These are phyloP conservation scores for Penicillium sp. DNA, from an alignment of 2,329 filamentous ascomycete genomes.

Conservation along the genomic window DNA sequence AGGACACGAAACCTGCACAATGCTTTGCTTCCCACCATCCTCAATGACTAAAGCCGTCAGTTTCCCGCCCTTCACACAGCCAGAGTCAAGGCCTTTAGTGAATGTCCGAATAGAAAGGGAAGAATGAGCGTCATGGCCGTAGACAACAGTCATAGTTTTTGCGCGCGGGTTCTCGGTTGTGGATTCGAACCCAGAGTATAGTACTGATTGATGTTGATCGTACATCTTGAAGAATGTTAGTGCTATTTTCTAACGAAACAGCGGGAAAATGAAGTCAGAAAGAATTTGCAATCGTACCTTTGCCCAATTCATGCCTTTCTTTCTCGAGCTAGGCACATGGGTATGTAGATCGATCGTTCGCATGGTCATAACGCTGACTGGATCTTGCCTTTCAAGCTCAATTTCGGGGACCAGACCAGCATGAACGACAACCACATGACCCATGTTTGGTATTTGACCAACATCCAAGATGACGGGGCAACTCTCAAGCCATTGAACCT, in stretches of 20 bases:
- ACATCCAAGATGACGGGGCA: constrained; percentile 79
- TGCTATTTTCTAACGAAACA: background rate
- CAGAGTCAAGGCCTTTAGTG: constrained; percentile 82
- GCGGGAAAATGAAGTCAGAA: background rate
- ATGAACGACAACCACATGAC: constrained; percentile 76
- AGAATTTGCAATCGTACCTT: constrained; percentile 43
- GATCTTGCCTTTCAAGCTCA: constrained; percentile 69
- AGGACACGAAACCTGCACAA: constrained; percentile 48
- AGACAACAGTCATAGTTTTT: constrained; percentile 69
- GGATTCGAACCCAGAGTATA: constrained; percentile 25
- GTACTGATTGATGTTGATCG: constrained; percentile 49
- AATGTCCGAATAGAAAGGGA: constrained; percentile 70
- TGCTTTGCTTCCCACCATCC: constrained; percentile 47
- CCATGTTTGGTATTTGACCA: constrained; percentile 62
- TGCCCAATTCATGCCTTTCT: constrained; percentile 66
- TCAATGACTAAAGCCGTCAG: constrained; percentile 78
- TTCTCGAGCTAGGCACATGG: constrained; percentile 57
- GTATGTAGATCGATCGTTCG: constrained; percentile 70
- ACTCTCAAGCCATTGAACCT: constrained; percentile 68
- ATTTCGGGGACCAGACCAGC: constrained; percentile 81
- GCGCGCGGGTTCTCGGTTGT: constrained; percentile 22
- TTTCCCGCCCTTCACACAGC: constrained; percentile 73
- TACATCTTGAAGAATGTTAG: constrained; percentile 43
- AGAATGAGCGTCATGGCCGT: constrained; percentile 79
- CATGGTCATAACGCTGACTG: constrained; percentile 90